Evolutionary conservation across 1,139 yeast species (phyloP).

Genomic region (Kluyveromyces sp.): DNA sequence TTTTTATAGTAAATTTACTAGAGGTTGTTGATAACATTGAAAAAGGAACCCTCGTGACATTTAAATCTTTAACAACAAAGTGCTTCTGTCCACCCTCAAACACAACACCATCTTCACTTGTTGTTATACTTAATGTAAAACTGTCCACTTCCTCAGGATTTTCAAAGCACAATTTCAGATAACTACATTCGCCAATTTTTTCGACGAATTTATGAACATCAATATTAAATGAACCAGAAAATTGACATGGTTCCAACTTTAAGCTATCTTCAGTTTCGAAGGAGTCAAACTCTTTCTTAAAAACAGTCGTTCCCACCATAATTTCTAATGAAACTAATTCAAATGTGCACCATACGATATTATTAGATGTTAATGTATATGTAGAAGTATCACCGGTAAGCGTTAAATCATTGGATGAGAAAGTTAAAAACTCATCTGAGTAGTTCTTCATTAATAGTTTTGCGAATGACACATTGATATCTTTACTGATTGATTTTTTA

Average conservation of each 20-base stretch:
- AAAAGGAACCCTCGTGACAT: not conserved
- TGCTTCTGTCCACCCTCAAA: not conserved
- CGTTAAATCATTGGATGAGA: conserved; percentile 8
- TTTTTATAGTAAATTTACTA: conserved; percentile 4
- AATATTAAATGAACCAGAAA: conserved; percentile 14
- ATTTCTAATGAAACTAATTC: conserved; percentile 18
- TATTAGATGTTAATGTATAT: conserved; percentile 8
- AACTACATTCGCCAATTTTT: conserved; percentile 16
- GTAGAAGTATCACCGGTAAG: conserved; percentile 1
- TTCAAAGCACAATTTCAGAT: conserved; percentile 6
- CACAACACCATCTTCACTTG: not conserved
- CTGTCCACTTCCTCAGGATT: conserved; percentile 10
- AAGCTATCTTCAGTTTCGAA: conserved; percentile 7
- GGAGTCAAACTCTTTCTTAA: conserved; percentile 18
- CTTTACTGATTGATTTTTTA: conserved; percentile 15
- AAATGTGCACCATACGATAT: conserved; percentile 22
- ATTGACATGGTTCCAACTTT: conserved; percentile 15
- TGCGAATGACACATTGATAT: conserved; percentile 14
- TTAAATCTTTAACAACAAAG: not conserved
- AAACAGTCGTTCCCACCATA: conserved; percentile 20
- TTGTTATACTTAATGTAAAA: conserved; percentile 10
- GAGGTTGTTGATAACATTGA: not conserved
- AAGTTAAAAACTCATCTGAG: conserved; percentile 15
- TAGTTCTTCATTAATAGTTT: conserved; percentile 14
- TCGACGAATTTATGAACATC: conserved; percentile 13